Conservation (phyloP, 306 rosid species). For the Biancaea sappan region DNA sequence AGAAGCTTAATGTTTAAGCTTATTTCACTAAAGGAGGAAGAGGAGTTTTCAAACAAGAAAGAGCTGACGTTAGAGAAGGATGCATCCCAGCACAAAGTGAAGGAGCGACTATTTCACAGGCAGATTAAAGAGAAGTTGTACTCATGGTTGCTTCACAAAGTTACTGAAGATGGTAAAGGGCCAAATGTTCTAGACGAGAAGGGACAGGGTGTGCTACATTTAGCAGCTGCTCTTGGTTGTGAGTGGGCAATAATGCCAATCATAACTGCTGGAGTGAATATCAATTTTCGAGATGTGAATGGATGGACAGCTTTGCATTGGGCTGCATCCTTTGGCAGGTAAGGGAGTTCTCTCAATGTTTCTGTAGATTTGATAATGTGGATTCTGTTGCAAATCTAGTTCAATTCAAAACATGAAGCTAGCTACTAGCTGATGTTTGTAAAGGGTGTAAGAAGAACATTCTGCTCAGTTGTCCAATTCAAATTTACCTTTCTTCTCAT, state of each 20-base stretch:
- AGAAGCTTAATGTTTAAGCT: slow-evolving; percentile 56
- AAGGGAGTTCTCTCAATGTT: slow-evolving; percentile 29
- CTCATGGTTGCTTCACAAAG: slow-evolving; percentile 80
- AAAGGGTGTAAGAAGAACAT: slow-evolving; percentile 3
- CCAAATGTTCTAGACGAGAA: slow-evolving; percentile 62
- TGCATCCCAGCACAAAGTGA: slow-evolving; percentile 45
- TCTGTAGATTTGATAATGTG: slow-evolving; percentile 13
- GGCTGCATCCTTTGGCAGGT: slow-evolving; percentile 95
- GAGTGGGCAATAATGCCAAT: slow-evolving; percentile 83
- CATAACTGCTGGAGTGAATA: slow-evolving; percentile 72
- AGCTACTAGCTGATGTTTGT: not conserved
- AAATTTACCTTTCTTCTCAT: slow-evolving; percentile 1
- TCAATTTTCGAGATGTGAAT: slow-evolving; percentile 78
- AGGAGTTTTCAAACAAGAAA: slow-evolving; percentile 49
- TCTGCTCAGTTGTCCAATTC: slow-evolving; percentile 5
- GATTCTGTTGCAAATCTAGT: slow-evolving; percentile 14
- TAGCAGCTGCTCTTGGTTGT: slow-evolving; percentile 86
- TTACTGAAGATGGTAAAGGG: slow-evolving; percentile 74
- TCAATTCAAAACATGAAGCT: not conserved
- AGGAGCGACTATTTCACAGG: slow-evolving; percentile 45
- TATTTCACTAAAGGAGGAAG: slow-evolving; percentile 72
- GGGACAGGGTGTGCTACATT: slow-evolving; percentile 83
- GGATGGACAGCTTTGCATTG: slow-evolving; percentile 96
- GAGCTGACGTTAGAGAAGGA: slow-evolving; percentile 44
- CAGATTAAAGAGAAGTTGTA: slow-evolving; percentile 72